phyloP scores from a whole-genome alignment of 345 rosid species.

The Microcos paniculata region DNA sequence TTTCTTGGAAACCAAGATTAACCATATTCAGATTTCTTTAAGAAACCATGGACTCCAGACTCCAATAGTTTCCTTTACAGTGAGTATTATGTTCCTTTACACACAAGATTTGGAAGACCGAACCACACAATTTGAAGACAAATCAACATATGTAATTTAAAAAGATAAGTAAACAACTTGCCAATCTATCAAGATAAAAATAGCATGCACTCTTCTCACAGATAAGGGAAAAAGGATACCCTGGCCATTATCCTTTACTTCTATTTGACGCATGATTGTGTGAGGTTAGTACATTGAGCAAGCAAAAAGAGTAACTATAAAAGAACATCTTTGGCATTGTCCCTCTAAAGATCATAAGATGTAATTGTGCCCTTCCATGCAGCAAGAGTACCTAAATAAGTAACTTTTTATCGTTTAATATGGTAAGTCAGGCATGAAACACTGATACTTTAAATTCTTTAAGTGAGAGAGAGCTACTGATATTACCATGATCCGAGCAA shows the following conservation, averaged over 20 bases:
- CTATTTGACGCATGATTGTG: neutral
- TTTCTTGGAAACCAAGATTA: neutral
- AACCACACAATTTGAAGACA: neutral
- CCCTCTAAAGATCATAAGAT: neutral
- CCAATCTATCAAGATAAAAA: neutral
- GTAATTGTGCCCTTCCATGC: neutral
- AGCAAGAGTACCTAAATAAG: neutral
- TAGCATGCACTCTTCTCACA: neutral
- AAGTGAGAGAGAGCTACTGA: neutral
- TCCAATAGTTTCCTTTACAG: neutral
- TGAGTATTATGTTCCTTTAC: neutral
- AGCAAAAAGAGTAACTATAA: neutral
- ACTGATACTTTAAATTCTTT: neutral
- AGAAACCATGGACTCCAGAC: neutral
- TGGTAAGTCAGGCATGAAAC: neutral
- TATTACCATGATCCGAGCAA: conserved; percentile 89
- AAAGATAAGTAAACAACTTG: neutral
- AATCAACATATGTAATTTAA: neutral
- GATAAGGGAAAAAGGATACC: neutral
- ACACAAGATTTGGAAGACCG: neutral
- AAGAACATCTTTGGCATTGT: too few species aligned
- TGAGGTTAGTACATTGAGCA: neutral
- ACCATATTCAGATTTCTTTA: neutral
- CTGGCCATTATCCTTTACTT: neutral
- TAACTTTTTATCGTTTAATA: neutral